Percentiles rank a stretch among this genome's conserved stretches.
phyloP scores from a whole-genome alignment of 352 stramenopile species.

The Aphanomyces euteiches region DNA sequence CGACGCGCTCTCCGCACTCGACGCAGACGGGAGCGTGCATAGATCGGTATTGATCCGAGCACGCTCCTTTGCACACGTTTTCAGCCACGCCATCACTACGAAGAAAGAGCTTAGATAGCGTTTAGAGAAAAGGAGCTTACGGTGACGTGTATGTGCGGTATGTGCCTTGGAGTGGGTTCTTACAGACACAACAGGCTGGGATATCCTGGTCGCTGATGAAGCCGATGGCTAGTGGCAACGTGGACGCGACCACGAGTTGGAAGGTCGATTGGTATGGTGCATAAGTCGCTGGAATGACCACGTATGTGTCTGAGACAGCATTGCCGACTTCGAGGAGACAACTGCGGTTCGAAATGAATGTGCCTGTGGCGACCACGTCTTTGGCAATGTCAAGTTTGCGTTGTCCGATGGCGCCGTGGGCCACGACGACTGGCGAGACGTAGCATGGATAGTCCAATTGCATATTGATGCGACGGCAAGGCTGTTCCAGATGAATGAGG shows the following conservation, averaged over 20 bases:
- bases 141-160: constrained; percentile 58
- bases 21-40: constrained; percentile 70
- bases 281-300: constrained; percentile 67
- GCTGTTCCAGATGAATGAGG: constrained; percentile 65
- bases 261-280: constrained; percentile 27
- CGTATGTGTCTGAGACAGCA: constrained; percentile 34
- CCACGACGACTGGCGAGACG: constrained; percentile 73
- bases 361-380: constrained; percentile 73
- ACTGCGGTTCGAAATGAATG: constrained; percentile 83
- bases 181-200: constrained; percentile 63
- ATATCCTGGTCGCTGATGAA: constrained; percentile 61
- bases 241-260: constrained; percentile 54
- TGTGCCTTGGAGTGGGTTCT: constrained; percentile 53
- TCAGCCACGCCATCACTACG: constrained; percentile 40
- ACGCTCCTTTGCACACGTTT: constrained; percentile 71
- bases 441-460: constrained; percentile 70
- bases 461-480: constrained; percentile 69
- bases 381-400: constrained; percentile 80
- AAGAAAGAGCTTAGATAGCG: constrained; percentile 37
- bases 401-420: constrained; percentile 55
- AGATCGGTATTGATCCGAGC: constrained; percentile 64
- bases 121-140: constrained; percentile 30
- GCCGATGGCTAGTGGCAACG: constrained; percentile 54
- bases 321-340: constrained; percentile 49
- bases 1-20: constrained; percentile 72